Conservation (phyloP, 208 protist species). For the Giardia duodenalis region DNA sequence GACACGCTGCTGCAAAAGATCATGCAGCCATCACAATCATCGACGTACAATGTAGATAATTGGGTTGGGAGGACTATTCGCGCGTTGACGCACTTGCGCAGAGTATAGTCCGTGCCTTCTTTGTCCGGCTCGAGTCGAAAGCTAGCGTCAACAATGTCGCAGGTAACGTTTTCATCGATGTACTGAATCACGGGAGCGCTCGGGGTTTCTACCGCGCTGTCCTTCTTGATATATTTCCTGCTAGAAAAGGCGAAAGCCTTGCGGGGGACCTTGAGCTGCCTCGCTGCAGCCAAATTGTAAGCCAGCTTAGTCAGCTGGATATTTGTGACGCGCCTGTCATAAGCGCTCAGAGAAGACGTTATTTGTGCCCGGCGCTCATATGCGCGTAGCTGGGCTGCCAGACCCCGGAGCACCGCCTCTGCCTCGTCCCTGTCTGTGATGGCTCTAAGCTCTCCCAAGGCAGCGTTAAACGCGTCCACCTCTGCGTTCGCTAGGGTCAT, state of each 20-base stretch:
- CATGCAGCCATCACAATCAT: neutral
- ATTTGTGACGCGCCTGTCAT: neutral
- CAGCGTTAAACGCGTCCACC: neutral
- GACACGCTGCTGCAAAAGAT: neutral
- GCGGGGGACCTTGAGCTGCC: neutral
- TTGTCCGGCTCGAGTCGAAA: neutral
- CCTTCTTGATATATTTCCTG: neutral
- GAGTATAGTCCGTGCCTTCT: neutral
- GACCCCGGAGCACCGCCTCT: neutral
- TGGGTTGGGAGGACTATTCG: neutral
- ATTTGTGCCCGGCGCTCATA: neutral
- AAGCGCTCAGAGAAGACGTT: neutral
- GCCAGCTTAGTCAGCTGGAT: neutral
- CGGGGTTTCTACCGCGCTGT: neutral
- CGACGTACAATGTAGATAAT: neutral
- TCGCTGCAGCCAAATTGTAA: neutral
- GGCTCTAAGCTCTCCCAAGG: neutral
- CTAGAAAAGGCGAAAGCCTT: neutral
- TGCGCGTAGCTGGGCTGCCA: neutral
- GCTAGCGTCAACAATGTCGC: neutral
- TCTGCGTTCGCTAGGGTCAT: neutral
- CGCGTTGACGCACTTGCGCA: neutral
- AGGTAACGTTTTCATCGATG: neutral
- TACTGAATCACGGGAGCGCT: neutral
- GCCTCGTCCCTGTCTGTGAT: neutral